Evolutionary conservation across 176 grass and related monocot species (phyloP).

Genomic region (Themeda triandra): DNA sequence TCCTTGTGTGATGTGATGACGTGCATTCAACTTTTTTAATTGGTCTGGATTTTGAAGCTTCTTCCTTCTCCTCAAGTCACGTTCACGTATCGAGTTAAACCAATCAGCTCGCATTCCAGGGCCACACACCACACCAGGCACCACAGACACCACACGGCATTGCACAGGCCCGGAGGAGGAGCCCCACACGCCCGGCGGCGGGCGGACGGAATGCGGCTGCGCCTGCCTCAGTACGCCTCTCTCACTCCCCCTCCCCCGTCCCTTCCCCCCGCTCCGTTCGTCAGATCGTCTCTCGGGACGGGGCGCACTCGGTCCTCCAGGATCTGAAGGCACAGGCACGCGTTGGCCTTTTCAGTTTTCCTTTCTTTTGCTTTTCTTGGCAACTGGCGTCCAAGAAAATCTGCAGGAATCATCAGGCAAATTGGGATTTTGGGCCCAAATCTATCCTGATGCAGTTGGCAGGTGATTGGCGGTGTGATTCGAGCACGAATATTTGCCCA

Average conservation of each 20-base stretch:
- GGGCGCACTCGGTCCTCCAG: not conserved
- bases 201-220: constrained; percentile 9
- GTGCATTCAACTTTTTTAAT: not conserved
- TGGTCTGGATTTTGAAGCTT: not conserved
- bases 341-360: not conserved
- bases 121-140: not conserved
- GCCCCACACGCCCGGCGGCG: too few relatives aligned
- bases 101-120: not conserved
- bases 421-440: not conserved
- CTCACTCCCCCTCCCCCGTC: not conserved
- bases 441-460: not conserved
- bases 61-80: not conserved
- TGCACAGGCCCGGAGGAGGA: not conserved
- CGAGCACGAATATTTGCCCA: not conserved
- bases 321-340: not conserved
- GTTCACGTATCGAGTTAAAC: not conserved
- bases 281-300: constrained; percentile 10
- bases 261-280: not conserved
- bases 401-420: not conserved
- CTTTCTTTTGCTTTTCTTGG: not conserved
- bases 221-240: constrained; percentile 5
- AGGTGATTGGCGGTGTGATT: not conserved
- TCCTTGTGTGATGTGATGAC: too few relatives aligned
- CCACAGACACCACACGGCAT: not conserved
- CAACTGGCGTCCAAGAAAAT: not conserved